phyloP scores from a whole-genome alignment of 192 early-diverging fungal genomes.

The Entophlyctis helioformis region DNA sequence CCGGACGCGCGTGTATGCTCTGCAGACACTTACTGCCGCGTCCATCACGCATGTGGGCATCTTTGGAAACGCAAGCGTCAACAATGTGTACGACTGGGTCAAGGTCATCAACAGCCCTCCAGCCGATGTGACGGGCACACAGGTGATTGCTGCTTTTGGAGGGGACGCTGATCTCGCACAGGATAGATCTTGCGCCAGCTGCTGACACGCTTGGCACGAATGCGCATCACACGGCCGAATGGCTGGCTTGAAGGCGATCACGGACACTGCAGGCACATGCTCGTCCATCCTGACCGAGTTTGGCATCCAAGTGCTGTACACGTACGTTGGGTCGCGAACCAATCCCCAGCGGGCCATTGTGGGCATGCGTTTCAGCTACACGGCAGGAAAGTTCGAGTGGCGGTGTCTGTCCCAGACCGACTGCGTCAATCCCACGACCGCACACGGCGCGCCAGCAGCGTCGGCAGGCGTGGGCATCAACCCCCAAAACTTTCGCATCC shows the following conservation, averaged over 20 bases:
- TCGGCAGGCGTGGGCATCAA: too few relatives aligned
- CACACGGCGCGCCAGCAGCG: too few relatives aligned
- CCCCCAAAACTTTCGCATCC: background rate
- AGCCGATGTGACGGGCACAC: background rate
- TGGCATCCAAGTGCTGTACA: conserved; percentile 3
- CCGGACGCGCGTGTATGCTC: background rate
- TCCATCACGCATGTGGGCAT: conserved; percentile 4
- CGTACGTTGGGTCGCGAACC: background rate
- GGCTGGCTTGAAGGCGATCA: background rate
- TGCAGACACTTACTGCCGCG: conserved; percentile 3
- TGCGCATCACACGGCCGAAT: background rate
- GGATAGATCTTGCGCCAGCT: too few relatives aligned
- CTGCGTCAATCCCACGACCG: conserved; percentile 1
- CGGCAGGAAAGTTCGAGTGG: conserved; percentile 1
- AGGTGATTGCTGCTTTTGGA: too few relatives aligned
- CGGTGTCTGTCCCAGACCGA: background rate
- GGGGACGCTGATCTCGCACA: too few relatives aligned
- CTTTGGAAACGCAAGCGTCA: conserved; percentile 8
- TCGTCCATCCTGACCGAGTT: conserved; percentile 6
- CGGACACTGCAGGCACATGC: conserved; percentile 1
- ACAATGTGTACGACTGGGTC: conserved; percentile 12
- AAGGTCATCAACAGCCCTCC: background rate
- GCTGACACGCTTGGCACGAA: background rate
- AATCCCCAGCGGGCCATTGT: conserved; percentile 8
- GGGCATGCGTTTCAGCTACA: conserved; percentile 3